Conservation (phyloP, 768 basidiomycete species). For the Pholiota microspora region DNA sequence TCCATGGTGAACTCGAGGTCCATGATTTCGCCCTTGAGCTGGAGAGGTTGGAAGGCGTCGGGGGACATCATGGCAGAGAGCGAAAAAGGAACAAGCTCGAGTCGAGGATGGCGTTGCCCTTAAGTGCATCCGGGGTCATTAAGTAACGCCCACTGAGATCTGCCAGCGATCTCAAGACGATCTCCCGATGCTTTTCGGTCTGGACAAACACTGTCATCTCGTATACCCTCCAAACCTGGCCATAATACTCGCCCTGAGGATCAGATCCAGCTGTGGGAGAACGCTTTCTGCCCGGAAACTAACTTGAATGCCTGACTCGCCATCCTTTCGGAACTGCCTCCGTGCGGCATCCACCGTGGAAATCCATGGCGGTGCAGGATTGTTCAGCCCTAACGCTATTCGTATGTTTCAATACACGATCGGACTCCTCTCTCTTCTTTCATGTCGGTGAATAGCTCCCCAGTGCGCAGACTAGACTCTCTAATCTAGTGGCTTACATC, state of each 20-base stretch:
- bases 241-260: slow-evolving; percentile 38
- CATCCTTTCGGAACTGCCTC: slow-evolving; percentile 36
- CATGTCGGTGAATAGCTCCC: slow-evolving; percentile 11
- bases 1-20: slow-evolving; percentile 74
- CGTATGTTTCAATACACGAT: neutral
- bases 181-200: slow-evolving; percentile 4
- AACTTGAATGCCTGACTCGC: slow-evolving; percentile 29
- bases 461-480: slow-evolving; percentile 7
- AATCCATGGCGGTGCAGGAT: too few relatives aligned
- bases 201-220: slow-evolving; percentile 24
- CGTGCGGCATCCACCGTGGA: too few relatives aligned
- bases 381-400: neutral
- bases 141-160: slow-evolving; percentile 58
- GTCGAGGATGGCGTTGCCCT: slow-evolving; percentile 44
- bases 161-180: slow-evolving; percentile 20
- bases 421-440: slow-evolving; percentile 1
- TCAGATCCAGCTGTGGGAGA: slow-evolving; percentile 35
- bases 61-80: slow-evolving; percentile 52
- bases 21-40: slow-evolving; percentile 76
- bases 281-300: slow-evolving; percentile 30
- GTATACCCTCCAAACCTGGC: slow-evolving; percentile 24
- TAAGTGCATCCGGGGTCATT: slow-evolving; percentile 58
- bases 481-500: slow-evolving; percentile 4
- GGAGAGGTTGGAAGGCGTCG: slow-evolving; percentile 53
- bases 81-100: slow-evolving; percentile 47